Percentiles rank a stretch among this genome's conserved stretches.
phyloP scores from a whole-genome alignment of 495 filamentous ascomycete species.

The Talaromyces ruber region DNA sequence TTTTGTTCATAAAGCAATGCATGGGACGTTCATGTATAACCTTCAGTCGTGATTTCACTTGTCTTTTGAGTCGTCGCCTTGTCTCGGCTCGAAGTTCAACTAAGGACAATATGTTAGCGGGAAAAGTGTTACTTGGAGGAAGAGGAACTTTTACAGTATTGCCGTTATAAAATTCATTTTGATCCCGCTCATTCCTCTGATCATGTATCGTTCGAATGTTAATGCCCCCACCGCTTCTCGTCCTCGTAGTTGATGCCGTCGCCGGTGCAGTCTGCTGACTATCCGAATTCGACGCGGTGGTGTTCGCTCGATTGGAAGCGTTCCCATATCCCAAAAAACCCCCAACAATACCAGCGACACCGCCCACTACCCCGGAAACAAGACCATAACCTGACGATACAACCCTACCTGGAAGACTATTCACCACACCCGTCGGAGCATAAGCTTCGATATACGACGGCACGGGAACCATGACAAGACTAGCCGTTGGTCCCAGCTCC shows the following conservation, averaged over 20 bases:
- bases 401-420: constrained; percentile 35
- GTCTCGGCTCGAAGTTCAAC: constrained; percentile 69
- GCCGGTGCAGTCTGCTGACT: background rate
- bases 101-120: constrained; percentile 15
- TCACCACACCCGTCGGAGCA: constrained; percentile 15
- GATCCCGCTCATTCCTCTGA: constrained; percentile 37
- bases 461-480: constrained; percentile 71
- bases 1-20: background rate
- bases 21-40: background rate
- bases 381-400: constrained; percentile 35
- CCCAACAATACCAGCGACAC: constrained; percentile 43
- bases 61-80: constrained; percentile 44
- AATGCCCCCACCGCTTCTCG: constrained; percentile 17
- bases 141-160: constrained; percentile 58
- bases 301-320: constrained; percentile 6
- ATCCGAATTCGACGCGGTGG: background rate
- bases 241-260: constrained; percentile 10
- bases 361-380: constrained; percentile 30
- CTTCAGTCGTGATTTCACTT: constrained; percentile 5
- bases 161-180: constrained; percentile 76
- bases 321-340: constrained; percentile 46
- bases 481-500: constrained; percentile 67
- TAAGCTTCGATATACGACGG: constrained; percentile 56
- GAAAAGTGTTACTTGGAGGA: background rate
- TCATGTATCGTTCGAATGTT: constrained; percentile 52